Percentiles rank a stretch among this genome's conserved stretches.
phyloP scores from a whole-genome alignment of 495 filamentous ascomycete species.

The Podospora didyma region DNA sequence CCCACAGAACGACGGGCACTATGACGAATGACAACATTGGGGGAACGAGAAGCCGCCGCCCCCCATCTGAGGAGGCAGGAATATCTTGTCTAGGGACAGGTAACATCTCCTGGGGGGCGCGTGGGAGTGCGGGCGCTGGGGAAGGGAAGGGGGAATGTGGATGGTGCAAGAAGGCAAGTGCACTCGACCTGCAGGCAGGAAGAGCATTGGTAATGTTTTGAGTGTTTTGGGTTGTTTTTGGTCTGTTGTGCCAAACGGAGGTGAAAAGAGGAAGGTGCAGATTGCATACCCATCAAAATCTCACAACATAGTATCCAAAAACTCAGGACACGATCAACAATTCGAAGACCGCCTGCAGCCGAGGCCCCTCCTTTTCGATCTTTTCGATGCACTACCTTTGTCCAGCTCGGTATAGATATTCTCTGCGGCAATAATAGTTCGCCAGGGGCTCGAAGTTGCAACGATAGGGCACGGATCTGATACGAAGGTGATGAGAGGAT shows the following conservation, averaged over 20 bases:
- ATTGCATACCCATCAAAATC: slow-evolving; percentile 19
- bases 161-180: neutral
- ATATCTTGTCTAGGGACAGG: neutral
- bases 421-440: neutral
- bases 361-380: neutral
- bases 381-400: neutral
- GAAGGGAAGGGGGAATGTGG: neutral
- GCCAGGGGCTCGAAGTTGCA: neutral
- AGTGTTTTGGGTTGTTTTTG: neutral
- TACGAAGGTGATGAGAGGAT: neutral
- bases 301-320: slow-evolving; percentile 20
- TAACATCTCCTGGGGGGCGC: neutral
- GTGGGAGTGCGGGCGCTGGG: neutral
- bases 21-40: slow-evolving; percentile 2
- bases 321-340: neutral
- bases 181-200: neutral
- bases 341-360: slow-evolving; percentile 2
- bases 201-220: neutral
- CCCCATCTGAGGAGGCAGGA: neutral
- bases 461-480: neutral
- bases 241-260: neutral
- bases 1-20: neutral
- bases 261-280: neutral
- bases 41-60: neutral
- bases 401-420: neutral